Percentiles rank a stretch among this genome's conserved stretches.
phyloP scores from a whole-genome alignment of 257 asterid species.

The Penstemon davidsonii region DNA sequence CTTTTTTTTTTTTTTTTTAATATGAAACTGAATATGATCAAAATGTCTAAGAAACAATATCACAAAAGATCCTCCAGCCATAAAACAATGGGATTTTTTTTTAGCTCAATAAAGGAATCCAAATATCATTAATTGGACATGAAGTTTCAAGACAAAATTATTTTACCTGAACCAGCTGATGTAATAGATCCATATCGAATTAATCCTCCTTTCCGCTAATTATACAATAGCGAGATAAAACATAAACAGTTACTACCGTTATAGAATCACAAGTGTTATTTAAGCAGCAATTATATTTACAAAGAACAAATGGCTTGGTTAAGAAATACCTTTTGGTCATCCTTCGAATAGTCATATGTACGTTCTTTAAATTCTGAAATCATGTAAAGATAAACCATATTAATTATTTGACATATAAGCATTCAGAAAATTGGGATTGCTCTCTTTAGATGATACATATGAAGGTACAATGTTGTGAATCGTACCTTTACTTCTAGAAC shows the following conservation, averaged over 20 bases:
- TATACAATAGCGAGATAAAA: conserved; percentile 11
- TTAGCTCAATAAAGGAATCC: neutral
- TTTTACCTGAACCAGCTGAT: conserved; percentile 72
- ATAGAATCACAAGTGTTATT: neutral
- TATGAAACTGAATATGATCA: neutral
- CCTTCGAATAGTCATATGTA: conserved; percentile 44
- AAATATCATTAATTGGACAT: neutral
- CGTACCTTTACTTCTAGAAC: conserved; percentile 44
- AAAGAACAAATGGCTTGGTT: neutral
- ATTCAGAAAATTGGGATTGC: too few species aligned
- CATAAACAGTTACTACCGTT: conserved; percentile 4
- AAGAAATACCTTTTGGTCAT: conserved; percentile 54
- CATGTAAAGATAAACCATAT: conserved; percentile 10
- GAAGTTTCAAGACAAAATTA: conserved; percentile 1
- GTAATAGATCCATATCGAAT: conserved; percentile 69
- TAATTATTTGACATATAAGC: neutral
- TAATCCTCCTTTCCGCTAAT: conserved; percentile 55
- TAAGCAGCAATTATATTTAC: neutral
- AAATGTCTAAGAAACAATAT: neutral
- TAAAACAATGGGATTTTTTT: neutral
- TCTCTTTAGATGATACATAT: too few species aligned
- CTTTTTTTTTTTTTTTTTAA: neutral
- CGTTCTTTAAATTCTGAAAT: conserved; percentile 53
- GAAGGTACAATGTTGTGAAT: neutral
- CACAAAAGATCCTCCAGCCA: neutral